Evolutionary conservation across 768 basidiomycete genomes (phyloP).

Genomic region (Sarcomyxa edulis): DNA sequence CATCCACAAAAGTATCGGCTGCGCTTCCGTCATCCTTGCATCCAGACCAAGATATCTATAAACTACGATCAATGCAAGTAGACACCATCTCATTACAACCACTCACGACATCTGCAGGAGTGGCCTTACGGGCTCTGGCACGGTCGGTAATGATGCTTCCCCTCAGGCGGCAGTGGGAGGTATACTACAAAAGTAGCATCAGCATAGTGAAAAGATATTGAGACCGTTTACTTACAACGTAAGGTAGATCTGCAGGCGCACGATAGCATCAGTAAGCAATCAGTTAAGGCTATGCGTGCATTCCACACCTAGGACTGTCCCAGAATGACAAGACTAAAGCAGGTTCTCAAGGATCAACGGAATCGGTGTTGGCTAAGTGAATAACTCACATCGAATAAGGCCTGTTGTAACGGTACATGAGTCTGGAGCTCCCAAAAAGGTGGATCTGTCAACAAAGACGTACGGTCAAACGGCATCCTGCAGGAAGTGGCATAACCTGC

Average conservation of each 20-base stretch:
- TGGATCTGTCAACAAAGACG: slow-evolving; percentile 10
- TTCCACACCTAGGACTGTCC: slow-evolving; percentile 42
- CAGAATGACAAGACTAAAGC: slow-evolving; percentile 50
- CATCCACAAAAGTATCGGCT: slow-evolving; percentile 60
- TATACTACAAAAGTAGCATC: slow-evolving; percentile 37
- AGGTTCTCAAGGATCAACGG: background rate
- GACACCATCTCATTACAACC: background rate
- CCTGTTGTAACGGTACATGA: slow-evolving; percentile 22
- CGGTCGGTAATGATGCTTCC: slow-evolving; percentile 32
- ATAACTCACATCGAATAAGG: slow-evolving; percentile 43
- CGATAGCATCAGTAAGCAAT: slow-evolving; percentile 3
- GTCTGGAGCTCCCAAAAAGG: background rate
- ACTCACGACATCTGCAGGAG: slow-evolving; percentile 66
- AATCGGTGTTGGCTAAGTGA: background rate
- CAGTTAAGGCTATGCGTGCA: background rate
- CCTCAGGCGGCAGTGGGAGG: slow-evolving; percentile 51
- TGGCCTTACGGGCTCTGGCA: slow-evolving; percentile 37
- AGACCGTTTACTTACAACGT: slow-evolving; percentile 32
- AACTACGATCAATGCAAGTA: too few relatives aligned
- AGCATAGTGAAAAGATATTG: background rate
- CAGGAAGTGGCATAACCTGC: slow-evolving; percentile 39
- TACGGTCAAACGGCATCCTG: slow-evolving; percentile 49
- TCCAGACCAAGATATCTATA: slow-evolving; percentile 65
- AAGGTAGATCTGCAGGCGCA: slow-evolving; percentile 36
- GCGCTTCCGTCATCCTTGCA: slow-evolving; percentile 71